Percentiles rank a stretch among this genome's conserved stretches.
Conservation (phyloP, 2,329 filamentous ascomycete species). For the Ascochyta viciae-villosae region DNA sequence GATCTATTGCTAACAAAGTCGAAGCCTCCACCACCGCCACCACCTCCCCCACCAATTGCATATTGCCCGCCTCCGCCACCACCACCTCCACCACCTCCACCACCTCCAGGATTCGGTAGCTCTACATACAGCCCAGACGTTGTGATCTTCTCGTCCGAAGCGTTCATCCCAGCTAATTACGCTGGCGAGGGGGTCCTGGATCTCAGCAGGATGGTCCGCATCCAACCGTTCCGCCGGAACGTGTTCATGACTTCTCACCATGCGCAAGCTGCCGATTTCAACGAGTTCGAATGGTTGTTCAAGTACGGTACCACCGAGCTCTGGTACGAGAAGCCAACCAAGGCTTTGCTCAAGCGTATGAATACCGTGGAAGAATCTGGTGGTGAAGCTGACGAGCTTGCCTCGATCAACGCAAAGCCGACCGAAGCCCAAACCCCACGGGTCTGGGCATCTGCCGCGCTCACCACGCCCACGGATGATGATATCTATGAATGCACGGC, state of each 20-base stretch:
- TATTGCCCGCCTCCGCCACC: constrained; percentile 17
- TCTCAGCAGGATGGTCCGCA: constrained; percentile 23
- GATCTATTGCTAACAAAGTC: neutral
- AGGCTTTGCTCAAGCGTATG: constrained; percentile 21
- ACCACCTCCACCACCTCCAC: constrained; percentile 21
- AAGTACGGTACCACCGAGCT: constrained; percentile 31
- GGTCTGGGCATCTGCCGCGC: constrained; percentile 40
- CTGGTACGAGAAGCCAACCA: constrained; percentile 42
- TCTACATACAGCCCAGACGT: constrained; percentile 4
- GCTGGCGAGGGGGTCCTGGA: constrained; percentile 24
- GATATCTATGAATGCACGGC: constrained; percentile 35
- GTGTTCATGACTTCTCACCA: constrained; percentile 32
- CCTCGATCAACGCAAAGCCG: constrained; percentile 24
- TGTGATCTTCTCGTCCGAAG: constrained; percentile 20
- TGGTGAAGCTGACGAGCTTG: constrained; percentile 18
- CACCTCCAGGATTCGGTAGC: constrained; percentile 1
- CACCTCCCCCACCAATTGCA: constrained; percentile 4
- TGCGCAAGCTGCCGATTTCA: constrained; percentile 34
- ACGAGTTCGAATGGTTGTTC: constrained; percentile 40
- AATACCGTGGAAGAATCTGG: constrained; percentile 6
- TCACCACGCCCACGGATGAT: constrained; percentile 40
- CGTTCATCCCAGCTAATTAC: constrained; percentile 34
- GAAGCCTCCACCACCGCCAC: constrained; percentile 15
- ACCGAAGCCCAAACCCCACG: constrained; percentile 14
- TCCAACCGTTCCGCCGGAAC: constrained; percentile 37